Conservation (phyloP, 768 basidiomycete species). For the Thelephora aurantiotincta region DNA sequence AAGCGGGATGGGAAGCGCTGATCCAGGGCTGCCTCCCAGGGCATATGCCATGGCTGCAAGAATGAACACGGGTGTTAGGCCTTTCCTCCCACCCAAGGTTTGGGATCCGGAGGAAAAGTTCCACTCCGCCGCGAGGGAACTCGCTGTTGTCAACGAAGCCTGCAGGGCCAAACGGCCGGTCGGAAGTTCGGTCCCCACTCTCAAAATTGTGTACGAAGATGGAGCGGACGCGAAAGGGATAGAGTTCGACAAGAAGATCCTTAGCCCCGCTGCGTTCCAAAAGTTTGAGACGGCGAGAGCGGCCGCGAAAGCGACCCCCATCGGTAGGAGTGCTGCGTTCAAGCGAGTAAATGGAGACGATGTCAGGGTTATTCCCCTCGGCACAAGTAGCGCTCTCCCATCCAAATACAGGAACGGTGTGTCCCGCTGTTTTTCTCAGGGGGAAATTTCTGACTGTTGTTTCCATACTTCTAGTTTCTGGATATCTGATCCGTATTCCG, state of each 20-base stretch:
- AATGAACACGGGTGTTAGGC: conserved; percentile 30
- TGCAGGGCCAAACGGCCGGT: not conserved
- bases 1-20: conserved; percentile 4
- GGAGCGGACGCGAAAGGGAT: no score
- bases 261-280: conserved; percentile 18
- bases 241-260: not conserved
- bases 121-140: conserved; percentile 12
- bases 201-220: not conserved
- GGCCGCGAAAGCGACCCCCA: conserved; percentile 13
- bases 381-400: conserved; percentile 81
- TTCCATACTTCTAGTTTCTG: conserved; percentile 37
- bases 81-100: conserved; percentile 25
- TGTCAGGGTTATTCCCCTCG: conserved; percentile 61
- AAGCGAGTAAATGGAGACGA: conserved; percentile 32
- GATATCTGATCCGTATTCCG: conserved; percentile 68
- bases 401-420: conserved; percentile 80
- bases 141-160: conserved; percentile 3
- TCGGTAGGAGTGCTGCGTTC: not conserved
- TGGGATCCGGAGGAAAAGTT: conserved; percentile 17
- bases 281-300: conserved; percentile 27
- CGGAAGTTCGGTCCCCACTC: not conserved
- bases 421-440: not conserved
- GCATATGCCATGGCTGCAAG: conserved; percentile 28
- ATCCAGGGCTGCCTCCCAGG: conserved; percentile 34
- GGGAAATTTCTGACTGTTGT: not conserved